phyloP scores from a whole-genome alignment of 306 rosid species.

The Cajanus cajan region DNA sequence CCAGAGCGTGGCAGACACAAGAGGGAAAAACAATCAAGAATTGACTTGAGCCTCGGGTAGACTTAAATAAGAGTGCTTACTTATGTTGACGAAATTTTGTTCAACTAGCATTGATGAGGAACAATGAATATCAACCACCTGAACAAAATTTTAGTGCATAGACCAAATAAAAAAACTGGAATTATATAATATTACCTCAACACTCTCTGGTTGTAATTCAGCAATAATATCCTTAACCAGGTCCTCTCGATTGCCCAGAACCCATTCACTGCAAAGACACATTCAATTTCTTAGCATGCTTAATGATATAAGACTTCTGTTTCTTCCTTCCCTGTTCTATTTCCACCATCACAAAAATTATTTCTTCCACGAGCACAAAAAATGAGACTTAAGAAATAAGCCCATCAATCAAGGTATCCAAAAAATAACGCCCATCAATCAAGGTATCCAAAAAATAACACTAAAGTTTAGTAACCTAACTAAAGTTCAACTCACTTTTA shows the following conservation, averaged over 20 bases:
- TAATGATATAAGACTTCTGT: not conserved
- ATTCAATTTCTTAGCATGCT: slow-evolving; percentile 26
- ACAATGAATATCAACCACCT: slow-evolving; percentile 19
- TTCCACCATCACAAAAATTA: slow-evolving; percentile 5
- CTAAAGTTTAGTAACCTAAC: slow-evolving; percentile 13
- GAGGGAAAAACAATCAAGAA: not conserved
- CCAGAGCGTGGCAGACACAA: not conserved
- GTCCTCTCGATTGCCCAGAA: slow-evolving; percentile 95
- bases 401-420: no score
- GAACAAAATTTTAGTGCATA: slow-evolving; percentile 22
- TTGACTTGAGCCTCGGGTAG: not conserved
- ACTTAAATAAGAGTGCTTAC: not conserved
- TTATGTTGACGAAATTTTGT: slow-evolving; percentile 18
- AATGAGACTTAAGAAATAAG: not conserved
- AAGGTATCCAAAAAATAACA: slow-evolving; percentile 12
- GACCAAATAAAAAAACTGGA: slow-evolving; percentile 8
- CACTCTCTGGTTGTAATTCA: slow-evolving; percentile 81
- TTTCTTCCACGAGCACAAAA: slow-evolving; percentile 13
- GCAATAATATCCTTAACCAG: slow-evolving; percentile 79
- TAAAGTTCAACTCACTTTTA: slow-evolving; percentile 11
- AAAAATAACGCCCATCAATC: no score
- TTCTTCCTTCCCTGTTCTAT: slow-evolving; percentile 13
- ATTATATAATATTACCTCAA: slow-evolving; percentile 72
- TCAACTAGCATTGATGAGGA: slow-evolving; percentile 1
- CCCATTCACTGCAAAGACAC: slow-evolving; percentile 83